Base-by-base conservation (phyloP, 495 filamentous ascomycete genomes). In the Tuber calosporum region DNA sequence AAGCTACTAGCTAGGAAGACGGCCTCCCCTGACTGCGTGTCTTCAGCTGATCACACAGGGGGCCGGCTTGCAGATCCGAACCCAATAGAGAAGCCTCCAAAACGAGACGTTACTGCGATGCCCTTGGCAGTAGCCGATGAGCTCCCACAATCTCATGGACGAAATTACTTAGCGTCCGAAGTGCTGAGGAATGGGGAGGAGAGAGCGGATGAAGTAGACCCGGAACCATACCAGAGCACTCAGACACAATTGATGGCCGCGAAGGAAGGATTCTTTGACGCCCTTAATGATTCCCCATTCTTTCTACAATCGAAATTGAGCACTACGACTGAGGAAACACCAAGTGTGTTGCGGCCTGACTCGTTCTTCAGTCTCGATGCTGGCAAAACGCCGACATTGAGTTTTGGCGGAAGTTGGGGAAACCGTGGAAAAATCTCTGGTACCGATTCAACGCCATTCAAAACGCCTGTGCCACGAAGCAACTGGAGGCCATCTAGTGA, bases 261-360 rank as follows among this genome's bases (percentile, higher is more conserved):
- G 37, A 67, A 79, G 68, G 75, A 73, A 13, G 73, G 75, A 11
- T 79, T 79, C 26, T 73, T 76, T 20, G 75, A 79, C 17, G 77
- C 77, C 42, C 70, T 79, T 4, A 42, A 78, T 68, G 77, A 79
- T 38, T 79, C 77, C 2, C 77, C 77, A 13, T 77, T 77, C 42
- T 68, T 68, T 30, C 67, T 42, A 17, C 70, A 76, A 19, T 26
- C 62, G 17, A 62, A 62, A 62, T 30, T 62, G 53, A 34, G 53
- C 26, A 62, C 53, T 62, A 48, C 42, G 45, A 62, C 17, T 13
- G 17, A 39, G 17, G 73, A 77, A 62, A 79, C 77, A 13, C 77
- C 77, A 30, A 72, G 72, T 20, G 45, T 72, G 4, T 71, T 79
- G 34, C 72, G 68, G 8, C 77, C 77, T 8, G 69, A 69, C 48